phyloP scores from a whole-genome alignment of 2,329 filamentous ascomycete species.

The Alternaria brassicicola region DNA sequence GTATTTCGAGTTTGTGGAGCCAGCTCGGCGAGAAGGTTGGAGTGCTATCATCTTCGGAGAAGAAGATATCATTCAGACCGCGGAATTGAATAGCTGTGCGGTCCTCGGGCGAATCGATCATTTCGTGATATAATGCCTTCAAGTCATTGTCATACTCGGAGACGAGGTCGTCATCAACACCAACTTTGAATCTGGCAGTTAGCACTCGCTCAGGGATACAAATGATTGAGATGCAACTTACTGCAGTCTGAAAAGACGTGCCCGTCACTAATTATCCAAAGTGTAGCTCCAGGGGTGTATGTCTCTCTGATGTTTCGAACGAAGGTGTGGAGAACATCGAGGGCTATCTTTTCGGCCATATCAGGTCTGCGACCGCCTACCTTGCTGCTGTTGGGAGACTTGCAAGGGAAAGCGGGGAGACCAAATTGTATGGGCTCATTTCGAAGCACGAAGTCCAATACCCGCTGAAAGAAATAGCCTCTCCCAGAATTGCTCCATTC shows the following conservation, averaged over 20 bases:
- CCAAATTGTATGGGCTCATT: slow-evolving; percentile 35
- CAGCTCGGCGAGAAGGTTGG: slow-evolving; percentile 29
- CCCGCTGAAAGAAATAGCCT: slow-evolving; percentile 31
- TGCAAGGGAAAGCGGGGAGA: slow-evolving; percentile 67
- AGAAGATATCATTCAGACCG: slow-evolving; percentile 40
- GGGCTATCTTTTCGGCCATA: slow-evolving; percentile 52
- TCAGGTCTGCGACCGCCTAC: slow-evolving; percentile 58
- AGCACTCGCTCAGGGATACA: background rate
- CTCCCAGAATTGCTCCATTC: slow-evolving; percentile 36
- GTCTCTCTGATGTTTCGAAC: slow-evolving; percentile 49
- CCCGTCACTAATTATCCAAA: slow-evolving; percentile 54
- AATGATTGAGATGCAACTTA: slow-evolving; percentile 20
- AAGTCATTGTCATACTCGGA: no score
- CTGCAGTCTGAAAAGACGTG: slow-evolving; percentile 52
- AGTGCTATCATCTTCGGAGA: slow-evolving; percentile 28
- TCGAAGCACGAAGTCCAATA: slow-evolving; percentile 36
- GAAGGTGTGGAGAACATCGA: slow-evolving; percentile 50
- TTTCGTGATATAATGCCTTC: no score
- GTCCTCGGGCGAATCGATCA: no score
- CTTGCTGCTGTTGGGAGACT: slow-evolving; percentile 64
- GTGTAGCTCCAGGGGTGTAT: slow-evolving; percentile 51
- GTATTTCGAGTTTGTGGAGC: slow-evolving; percentile 29
- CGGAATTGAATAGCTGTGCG: slow-evolving; percentile 40
- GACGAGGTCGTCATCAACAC: slow-evolving; percentile 55
- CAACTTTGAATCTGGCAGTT: slow-evolving; percentile 40